Evolutionary conservation across 441 rosid genomes (phyloP), one percentile per base, ranked within the genome.

Genomic region (Adansonia gregorii): DNA sequence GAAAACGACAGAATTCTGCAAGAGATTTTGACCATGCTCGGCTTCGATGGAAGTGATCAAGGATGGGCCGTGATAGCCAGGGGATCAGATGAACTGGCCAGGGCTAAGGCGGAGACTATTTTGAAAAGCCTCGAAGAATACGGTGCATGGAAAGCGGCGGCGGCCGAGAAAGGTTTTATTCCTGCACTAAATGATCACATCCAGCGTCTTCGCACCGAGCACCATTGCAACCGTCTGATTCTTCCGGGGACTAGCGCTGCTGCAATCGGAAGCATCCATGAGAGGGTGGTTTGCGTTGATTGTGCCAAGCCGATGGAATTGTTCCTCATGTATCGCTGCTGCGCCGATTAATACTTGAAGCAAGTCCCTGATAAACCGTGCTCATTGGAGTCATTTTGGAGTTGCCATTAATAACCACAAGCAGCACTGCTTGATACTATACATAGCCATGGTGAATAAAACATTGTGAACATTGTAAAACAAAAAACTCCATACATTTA

Each of bases 211-310:
- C 81, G 31, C 52, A 41, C 83, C 11, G 78, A 78, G 1, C 82
- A 86, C 9, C 91, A 86, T 79, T 88, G 89, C 81, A 85, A 64
- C 80, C 86, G 86, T 20, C 82, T 86, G 68, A 78, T 85, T 27
- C 68, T 86, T 54, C 89, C 88, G 0, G 83, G 80, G 19, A 76
- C 76, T 15, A 19, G 54, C 20, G 11, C 24, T 65, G 70, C 70
- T 3, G 51, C 22, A 41, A 41, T 65, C 9, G 27, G 49, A 51
- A 35, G 15, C 49, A 74, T 86, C 63, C 85, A 84, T 14, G 86
- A 83, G 54, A 67, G 54, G 81, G 82, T 88, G 2, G 81, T 82
- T 56, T 88, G 91, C 41, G 76, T 82, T 6, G 89, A 86, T 45
- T 88, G 89, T 35, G 77, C 85, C 6, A 77, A 79, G 2, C 12